Evolutionary conservation across 2,329 filamentous ascomycete species (phyloP).

Genomic region (Teratosphaeriaceae sp.): DNA sequence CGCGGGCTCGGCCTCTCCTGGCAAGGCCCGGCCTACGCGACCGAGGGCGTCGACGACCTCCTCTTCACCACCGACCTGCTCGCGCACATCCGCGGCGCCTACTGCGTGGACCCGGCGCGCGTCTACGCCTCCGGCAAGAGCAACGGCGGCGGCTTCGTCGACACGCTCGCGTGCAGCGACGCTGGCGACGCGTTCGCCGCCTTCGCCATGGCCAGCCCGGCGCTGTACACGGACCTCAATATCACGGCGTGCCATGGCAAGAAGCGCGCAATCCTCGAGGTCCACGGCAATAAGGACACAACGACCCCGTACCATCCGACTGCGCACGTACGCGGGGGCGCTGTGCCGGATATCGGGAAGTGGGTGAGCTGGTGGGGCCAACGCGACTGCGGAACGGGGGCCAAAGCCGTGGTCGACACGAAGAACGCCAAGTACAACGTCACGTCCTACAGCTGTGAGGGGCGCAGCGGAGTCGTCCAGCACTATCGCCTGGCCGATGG

Average conservation of each 20-base stretch:
- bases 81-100: slow-evolving; percentile 31
- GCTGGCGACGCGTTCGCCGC: slow-evolving; percentile 42
- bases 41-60: slow-evolving; percentile 35
- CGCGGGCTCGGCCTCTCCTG: slow-evolving; percentile 34
- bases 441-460: slow-evolving; percentile 22
- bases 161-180: slow-evolving; percentile 40
- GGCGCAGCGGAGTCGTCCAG: slow-evolving; percentile 28
- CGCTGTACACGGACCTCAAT: slow-evolving; percentile 35
- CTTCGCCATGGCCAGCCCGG: slow-evolving; percentile 44
- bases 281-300: slow-evolving; percentile 37
- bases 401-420: slow-evolving; percentile 9
- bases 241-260: slow-evolving; percentile 19
- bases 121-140: slow-evolving; percentile 47
- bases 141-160: slow-evolving; percentile 47
- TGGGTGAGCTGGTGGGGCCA: slow-evolving; percentile 35
- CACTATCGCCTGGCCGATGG: slow-evolving; percentile 35
- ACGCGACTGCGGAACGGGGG: slow-evolving; percentile 26
- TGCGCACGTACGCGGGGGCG: slow-evolving; percentile 22
- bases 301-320: slow-evolving; percentile 36
- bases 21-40: slow-evolving; percentile 37
- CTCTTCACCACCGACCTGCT: slow-evolving; percentile 41
- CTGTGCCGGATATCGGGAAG: slow-evolving; percentile 21
- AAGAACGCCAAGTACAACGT: slow-evolving; percentile 24
- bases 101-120: slow-evolving; percentile 40
- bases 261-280: slow-evolving; percentile 36